Conservation (phyloP, 2,329 filamentous ascomycete species). For the Colletotrichum sp. region DNA sequence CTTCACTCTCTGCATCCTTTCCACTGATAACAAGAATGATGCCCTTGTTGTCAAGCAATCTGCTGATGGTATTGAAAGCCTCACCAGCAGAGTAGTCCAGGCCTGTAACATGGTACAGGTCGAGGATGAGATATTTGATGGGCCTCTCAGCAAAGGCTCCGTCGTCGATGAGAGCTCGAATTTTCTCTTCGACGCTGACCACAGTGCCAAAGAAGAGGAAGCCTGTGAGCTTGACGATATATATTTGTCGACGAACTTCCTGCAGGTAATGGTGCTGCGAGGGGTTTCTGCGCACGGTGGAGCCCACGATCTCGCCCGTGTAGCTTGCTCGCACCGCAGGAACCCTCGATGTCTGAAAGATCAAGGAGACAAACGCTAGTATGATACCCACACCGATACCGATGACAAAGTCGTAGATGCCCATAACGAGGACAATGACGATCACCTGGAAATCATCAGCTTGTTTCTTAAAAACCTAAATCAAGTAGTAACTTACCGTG, state of each 20-base stretch:
- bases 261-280: slow-evolving; percentile 87
- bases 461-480: background rate
- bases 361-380: slow-evolving; percentile 87
- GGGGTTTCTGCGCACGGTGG: slow-evolving; percentile 89
- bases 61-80: slow-evolving; percentile 90
- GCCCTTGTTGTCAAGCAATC: slow-evolving; percentile 77
- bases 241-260: slow-evolving; percentile 85
- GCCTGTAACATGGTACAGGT: slow-evolving; percentile 87
- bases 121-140: slow-evolving; percentile 88
- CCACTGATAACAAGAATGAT: slow-evolving; percentile 86
- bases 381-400: slow-evolving; percentile 93
- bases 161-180: slow-evolving; percentile 82
- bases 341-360: slow-evolving; percentile 88
- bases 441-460: slow-evolving; percentile 61
- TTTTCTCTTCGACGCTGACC: slow-evolving; percentile 89
- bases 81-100: slow-evolving; percentile 97
- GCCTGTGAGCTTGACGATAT: slow-evolving; percentile 88
- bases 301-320: slow-evolving; percentile 85
- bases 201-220: slow-evolving; percentile 99
- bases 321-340: slow-evolving; percentile 92
- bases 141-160: slow-evolving; percentile 78
- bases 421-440: slow-evolving; percentile 93
- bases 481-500: slow-evolving; percentile 60
- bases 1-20: slow-evolving; percentile 74
- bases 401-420: slow-evolving; percentile 93